phyloP scores from a whole-genome alignment of 768 basidiomycete species.

The Leccinum longicurvipes region DNA sequence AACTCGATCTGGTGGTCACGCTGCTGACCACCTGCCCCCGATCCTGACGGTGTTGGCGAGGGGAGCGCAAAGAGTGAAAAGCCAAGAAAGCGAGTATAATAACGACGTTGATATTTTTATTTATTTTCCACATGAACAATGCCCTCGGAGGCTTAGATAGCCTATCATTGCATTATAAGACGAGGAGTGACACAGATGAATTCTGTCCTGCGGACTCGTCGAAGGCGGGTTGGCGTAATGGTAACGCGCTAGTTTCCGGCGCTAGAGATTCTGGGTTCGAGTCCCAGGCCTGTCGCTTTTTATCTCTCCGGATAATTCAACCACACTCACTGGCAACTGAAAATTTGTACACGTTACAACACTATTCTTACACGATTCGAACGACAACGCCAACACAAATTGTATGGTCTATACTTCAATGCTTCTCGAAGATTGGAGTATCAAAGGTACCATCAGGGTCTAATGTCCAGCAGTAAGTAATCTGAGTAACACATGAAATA shows the following conservation, averaged over 20 bases:
- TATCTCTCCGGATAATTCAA: not conserved
- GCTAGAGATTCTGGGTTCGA: conserved; percentile 65
- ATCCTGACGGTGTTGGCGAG: too few relatives aligned
- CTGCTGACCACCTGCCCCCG: too few relatives aligned
- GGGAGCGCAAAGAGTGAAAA: too few relatives aligned
- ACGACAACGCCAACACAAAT: not conserved
- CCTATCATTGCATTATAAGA: too few relatives aligned
- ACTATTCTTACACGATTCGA: not conserved
- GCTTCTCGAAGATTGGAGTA: conserved; percentile 39
- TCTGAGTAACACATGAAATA: too few relatives aligned
- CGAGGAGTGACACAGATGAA: not conserved
- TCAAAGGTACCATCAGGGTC: conserved; percentile 41
- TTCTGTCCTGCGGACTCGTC: not conserved
- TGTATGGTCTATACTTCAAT: not conserved
- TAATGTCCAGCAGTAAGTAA: conserved; percentile 2
- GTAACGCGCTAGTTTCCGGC: conserved; percentile 65
- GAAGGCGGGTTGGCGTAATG: conserved; percentile 59
- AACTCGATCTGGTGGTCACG: too few relatives aligned
- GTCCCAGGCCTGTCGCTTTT: conserved; percentile 56
- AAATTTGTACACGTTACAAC: too few relatives aligned
- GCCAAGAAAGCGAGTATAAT: too few relatives aligned
- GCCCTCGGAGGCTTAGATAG: too few relatives aligned
- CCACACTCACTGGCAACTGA: too few relatives aligned
- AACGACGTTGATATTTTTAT: too few relatives aligned
- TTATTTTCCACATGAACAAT: too few relatives aligned